Conservation (phyloP, 2,329 filamentous ascomycete species). For the Rutstroemia sp. region DNA sequence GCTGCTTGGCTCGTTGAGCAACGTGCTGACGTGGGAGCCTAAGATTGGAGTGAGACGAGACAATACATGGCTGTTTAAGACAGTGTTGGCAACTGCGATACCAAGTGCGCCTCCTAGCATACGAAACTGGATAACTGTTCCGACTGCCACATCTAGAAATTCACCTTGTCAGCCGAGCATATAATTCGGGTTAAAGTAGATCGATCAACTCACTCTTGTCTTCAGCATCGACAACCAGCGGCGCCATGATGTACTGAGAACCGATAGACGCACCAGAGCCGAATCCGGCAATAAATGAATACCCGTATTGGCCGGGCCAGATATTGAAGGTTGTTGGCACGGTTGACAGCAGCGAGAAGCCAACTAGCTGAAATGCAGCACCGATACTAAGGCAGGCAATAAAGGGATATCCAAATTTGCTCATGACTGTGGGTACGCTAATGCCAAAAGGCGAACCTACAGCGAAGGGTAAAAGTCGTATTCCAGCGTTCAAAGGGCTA, state of each 20-base stretch:
- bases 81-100: neutral
- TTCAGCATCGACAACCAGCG: neutral
- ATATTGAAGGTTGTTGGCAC: neutral
- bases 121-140: neutral
- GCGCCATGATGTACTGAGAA: neutral
- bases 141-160: neutral
- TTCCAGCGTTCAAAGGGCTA: conserved; percentile 5
- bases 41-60: neutral
- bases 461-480: neutral
- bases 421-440: neutral
- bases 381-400: neutral
- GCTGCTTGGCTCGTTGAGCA: neutral
- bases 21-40: neutral
- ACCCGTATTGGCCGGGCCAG: neutral
- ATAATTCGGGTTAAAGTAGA: neutral
- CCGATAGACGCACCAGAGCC: neutral
- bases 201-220: neutral
- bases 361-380: neutral
- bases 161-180: neutral
- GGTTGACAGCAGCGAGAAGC: neutral
- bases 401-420: neutral
- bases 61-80: neutral
- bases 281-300: neutral
- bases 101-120: neutral
- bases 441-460: neutral